Percentiles rank a stretch among this genome's conserved stretches.
Conservation (phyloP, 805 yeast species). For the Tetrapisispora nanseiensis region DNA sequence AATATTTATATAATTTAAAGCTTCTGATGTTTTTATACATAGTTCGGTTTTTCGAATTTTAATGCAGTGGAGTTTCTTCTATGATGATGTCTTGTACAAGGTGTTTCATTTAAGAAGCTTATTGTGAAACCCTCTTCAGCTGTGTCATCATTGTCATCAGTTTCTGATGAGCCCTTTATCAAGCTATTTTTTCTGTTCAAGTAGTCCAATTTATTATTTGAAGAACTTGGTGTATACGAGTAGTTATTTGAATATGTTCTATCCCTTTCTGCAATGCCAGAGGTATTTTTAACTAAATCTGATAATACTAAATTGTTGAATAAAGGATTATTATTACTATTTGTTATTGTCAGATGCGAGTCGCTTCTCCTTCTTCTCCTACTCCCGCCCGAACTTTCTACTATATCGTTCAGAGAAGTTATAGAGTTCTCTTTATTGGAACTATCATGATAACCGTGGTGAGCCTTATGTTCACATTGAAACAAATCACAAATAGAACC, state of each 20-base stretch:
- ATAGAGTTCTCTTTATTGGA: neutral
- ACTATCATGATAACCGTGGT: neutral
- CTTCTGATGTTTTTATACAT: neutral
- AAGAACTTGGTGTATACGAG: neutral
- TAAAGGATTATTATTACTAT: neutral
- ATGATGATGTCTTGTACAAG: slow-evolving; percentile 27
- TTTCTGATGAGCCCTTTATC: neutral
- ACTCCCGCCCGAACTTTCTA: no score
- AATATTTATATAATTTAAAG: neutral
- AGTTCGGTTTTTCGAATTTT: slow-evolving; percentile 18
- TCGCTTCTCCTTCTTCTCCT: neutral
- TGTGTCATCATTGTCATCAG: neutral
- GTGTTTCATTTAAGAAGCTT: slow-evolving; percentile 7
- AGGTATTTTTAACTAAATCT: neutral
- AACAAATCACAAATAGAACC: slow-evolving; percentile 1
- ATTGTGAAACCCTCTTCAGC: neutral
- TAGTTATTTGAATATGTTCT: neutral
- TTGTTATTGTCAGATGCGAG: slow-evolving; percentile 1
- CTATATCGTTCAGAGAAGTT: neutral
- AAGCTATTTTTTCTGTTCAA: neutral
- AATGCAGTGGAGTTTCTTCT: slow-evolving; percentile 24
- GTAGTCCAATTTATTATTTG: neutral
- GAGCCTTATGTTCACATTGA: slow-evolving; percentile 2
- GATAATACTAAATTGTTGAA: neutral
- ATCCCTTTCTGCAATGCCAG: neutral